These are phyloP conservation scores for Nothophoma quercina DNA, from an alignment of 2,329 filamentous ascomycete species.

Conservation along the genomic window DNA sequence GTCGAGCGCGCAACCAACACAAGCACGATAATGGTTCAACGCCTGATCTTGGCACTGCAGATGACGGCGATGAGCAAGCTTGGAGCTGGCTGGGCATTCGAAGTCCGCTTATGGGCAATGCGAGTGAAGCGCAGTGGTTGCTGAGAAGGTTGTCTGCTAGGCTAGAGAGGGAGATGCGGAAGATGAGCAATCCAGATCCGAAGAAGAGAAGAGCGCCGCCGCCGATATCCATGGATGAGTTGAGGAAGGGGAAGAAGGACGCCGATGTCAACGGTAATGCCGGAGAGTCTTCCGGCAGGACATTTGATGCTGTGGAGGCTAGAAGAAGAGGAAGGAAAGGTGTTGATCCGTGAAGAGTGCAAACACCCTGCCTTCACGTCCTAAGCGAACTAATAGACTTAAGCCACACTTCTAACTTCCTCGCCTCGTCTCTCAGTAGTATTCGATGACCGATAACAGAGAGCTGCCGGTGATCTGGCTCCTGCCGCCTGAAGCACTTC, in stretches of 20 bases:
- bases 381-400: not conserved
- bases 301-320: constrained; percentile 19
- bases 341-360: constrained; percentile 8
- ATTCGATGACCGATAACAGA: not conserved
- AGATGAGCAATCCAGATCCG: constrained; percentile 31
- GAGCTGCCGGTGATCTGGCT: constrained; percentile 11
- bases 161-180: constrained; percentile 56
- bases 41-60: constrained; percentile 43
- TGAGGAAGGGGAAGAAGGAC: constrained; percentile 14
- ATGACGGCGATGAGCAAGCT: constrained; percentile 59
- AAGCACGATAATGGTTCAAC: constrained; percentile 27
- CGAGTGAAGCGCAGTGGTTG: constrained; percentile 77
- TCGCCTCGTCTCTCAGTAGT: too few relatives aligned
- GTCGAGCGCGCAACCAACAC: constrained; percentile 34
- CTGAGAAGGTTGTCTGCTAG: constrained; percentile 68
- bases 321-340: constrained; percentile 7
- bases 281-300: constrained; percentile 17
- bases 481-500: constrained; percentile 4
- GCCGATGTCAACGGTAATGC: constrained; percentile 6
- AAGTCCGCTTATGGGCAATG: constrained; percentile 73
- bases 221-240: constrained; percentile 45
- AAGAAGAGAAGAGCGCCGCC: constrained; percentile 32
- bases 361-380: not conserved
- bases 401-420: not conserved
- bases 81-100: constrained; percentile 79